Base-by-base conservation (phyloP, 345 rosid genomes). In the Trapa incisa region DNA sequence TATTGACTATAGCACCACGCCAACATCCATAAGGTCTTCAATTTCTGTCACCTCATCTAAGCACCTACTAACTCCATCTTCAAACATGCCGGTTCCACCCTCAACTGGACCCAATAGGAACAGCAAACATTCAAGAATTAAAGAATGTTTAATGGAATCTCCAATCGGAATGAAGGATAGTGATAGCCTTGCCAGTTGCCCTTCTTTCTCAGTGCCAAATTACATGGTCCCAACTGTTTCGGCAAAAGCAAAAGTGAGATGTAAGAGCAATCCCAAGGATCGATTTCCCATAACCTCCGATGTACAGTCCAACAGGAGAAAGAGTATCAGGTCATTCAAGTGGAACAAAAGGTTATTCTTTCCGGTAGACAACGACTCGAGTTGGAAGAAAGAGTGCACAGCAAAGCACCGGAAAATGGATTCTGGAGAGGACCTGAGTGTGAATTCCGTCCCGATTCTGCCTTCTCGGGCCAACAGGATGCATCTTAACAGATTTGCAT, bases 401-500 rank as follows among this genome's bases (percentile, higher is more conserved):
- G 43, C 43, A 3, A 41, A 41, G 43, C 43, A 41, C 43, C 7
- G 43, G 43, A 41, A 4, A 4, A 41, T 41, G 43, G 43, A 41
- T 8, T 41, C 43, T 41, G 43, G 6, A 41, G 7, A 41, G 43
- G 7, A 8, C 43, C 43, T 41, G 43, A 41, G 43, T 41, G 43
- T 83, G 67, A 87, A 90, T 78, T 89, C 98, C 3, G 80, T 96
- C 1, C 85, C 78, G 42, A 90, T 97, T 0, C 83, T 91, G 93
- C 97, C 93, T 63, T 86, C 89, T 10, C 70, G 85, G 0, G 75
- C 47, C 39, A 68, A 86, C 61, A 96, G 87, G 76, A 88, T 74
- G 76, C 78, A 90, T 56, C 90, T 93, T 89, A 93, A 88, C 89
- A 74, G 97, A 85, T 93, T 85, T 77, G 97, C 83, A 81, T 92